Percentiles rank a stretch among this genome's conserved stretches.
These are phyloP conservation scores for Candida jianshihensis DNA, from an alignment of 805 yeast genomes.

Conservation along the genomic window DNA sequence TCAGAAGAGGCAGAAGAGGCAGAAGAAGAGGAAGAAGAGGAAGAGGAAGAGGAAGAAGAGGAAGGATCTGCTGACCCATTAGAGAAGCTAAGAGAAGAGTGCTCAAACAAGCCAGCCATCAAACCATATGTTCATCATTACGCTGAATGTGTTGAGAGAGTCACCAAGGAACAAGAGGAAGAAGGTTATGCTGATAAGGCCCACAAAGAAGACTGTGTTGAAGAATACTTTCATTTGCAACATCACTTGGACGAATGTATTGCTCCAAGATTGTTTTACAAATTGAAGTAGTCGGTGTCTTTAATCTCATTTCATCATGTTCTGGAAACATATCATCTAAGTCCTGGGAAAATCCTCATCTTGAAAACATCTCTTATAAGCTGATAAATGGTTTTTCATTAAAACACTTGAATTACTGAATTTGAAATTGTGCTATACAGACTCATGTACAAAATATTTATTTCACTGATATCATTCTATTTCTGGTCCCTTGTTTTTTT, in stretches of 20 bases:
- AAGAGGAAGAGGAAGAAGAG: conserved; percentile 63
- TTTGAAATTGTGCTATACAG: no score
- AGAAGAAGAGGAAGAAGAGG: conserved; percentile 46
- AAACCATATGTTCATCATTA: conserved; percentile 78
- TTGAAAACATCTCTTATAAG: no score
- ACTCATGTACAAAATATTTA: no score
- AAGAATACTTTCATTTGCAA: conserved; percentile 94
- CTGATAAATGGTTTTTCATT: no score
- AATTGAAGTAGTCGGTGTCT: conserved; percentile 72
- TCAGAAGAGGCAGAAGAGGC: conserved; percentile 23
- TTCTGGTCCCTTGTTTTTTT: no score
- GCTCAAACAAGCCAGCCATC: conserved; percentile 62
- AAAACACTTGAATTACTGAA: no score
- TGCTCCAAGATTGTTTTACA: conserved; percentile 82
- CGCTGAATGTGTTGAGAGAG: conserved; percentile 93
- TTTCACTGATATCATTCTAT: no score
- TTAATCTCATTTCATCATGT: no score
- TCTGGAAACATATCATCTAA: no score
- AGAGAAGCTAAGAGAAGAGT: conserved; percentile 60
- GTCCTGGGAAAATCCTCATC: no score
- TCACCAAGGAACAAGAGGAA: conserved; percentile 78
- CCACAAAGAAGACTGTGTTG: conserved; percentile 95
- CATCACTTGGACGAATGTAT: conserved; percentile 90
- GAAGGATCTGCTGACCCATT: conserved; percentile 63
- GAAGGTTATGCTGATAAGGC: conserved; percentile 70